Evolutionary conservation across 305 asterid species (phyloP).

Genomic region (Fraxinus greggii): DNA sequence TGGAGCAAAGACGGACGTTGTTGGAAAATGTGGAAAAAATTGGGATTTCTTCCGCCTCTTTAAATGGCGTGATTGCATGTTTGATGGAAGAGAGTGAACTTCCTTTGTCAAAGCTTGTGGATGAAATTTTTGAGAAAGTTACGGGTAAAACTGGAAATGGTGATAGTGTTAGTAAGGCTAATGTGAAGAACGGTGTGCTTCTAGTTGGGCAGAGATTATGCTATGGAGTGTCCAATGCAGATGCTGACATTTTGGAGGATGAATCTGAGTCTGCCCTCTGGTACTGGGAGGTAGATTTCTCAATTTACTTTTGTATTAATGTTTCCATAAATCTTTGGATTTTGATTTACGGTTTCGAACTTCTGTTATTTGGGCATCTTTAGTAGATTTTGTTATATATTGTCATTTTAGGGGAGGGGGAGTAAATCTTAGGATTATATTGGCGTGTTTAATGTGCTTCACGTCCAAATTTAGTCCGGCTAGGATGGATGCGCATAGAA

Average conservation of each 20-base stretch:
- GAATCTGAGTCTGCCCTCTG: slow-evolving; percentile 69
- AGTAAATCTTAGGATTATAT: neutral
- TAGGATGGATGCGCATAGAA: neutral
- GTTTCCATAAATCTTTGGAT: neutral
- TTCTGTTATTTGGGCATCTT: neutral
- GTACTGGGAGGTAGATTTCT: slow-evolving; percentile 85
- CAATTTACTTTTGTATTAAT: neutral
- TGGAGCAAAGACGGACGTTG: slow-evolving; percentile 31
- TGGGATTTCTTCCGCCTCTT: slow-evolving; percentile 23
- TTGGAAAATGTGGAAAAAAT: slow-evolving; percentile 30
- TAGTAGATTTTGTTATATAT: neutral
- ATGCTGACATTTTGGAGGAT: slow-evolving; percentile 89
- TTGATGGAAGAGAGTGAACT: slow-evolving; percentile 80
- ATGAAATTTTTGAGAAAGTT: slow-evolving; percentile 54
- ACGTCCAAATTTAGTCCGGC: neutral
- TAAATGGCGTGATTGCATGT: slow-evolving; percentile 57
- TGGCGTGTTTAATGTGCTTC: neutral
- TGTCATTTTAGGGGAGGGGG: neutral
- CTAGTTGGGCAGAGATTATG: slow-evolving; percentile 63
- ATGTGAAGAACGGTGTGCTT: slow-evolving; percentile 70
- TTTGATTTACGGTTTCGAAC: neutral
- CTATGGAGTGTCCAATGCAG: slow-evolving; percentile 59
- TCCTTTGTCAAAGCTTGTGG: slow-evolving; percentile 69
- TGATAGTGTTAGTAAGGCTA: slow-evolving; percentile 44
- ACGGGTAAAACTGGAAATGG: slow-evolving; percentile 36